Conservation (phyloP, 495 filamentous ascomycete species). For the Aspergillus cavernicola region DNA sequence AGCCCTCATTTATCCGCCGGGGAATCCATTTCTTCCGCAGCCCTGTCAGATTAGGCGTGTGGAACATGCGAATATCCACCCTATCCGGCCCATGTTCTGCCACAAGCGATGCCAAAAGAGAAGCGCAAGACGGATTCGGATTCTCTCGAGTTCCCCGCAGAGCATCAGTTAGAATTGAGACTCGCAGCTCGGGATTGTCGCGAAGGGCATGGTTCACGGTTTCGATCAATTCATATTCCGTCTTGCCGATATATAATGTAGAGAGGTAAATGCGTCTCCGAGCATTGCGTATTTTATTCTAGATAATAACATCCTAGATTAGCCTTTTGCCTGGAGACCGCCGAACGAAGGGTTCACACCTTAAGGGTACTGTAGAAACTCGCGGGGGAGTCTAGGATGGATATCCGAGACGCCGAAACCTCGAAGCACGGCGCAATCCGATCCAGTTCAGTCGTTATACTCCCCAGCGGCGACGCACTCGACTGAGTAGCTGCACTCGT, state of each 20-base stretch:
- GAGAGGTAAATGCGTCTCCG: conserved; percentile 81
- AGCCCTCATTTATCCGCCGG: conserved; percentile 91
- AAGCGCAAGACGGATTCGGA: conserved; percentile 84
- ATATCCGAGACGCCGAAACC: conserved; percentile 73
- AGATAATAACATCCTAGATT: conserved; percentile 11
- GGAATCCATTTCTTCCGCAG: conserved; percentile 79
- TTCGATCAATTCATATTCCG: conserved; percentile 83
- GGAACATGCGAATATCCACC: conserved; percentile 96
- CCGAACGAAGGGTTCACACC: conserved; percentile 39
- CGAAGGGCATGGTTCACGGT: conserved; percentile 72
- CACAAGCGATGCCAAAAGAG: conserved; percentile 76
- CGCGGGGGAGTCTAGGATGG: conserved; percentile 70
- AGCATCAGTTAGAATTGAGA: conserved; percentile 92
- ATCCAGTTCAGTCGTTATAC: conserved; percentile 79
- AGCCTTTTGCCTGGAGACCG: conserved; percentile 10
- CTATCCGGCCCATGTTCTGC: conserved; percentile 76
- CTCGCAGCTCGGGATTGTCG: conserved; percentile 73
- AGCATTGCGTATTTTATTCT: conserved; percentile 79
- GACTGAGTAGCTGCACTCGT: conserved; percentile 26
- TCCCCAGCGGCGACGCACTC: conserved; percentile 37
- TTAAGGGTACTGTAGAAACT: conserved; percentile 90
- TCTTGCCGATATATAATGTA: conserved; percentile 93
- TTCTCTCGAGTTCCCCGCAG: conserved; percentile 89
- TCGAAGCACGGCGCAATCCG: conserved; percentile 86
- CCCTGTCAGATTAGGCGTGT: conserved; percentile 93